These are phyloP conservation scores for Asterophora parasitica DNA, from an alignment of 768 basidiomycete species.

Conservation along the genomic window DNA sequence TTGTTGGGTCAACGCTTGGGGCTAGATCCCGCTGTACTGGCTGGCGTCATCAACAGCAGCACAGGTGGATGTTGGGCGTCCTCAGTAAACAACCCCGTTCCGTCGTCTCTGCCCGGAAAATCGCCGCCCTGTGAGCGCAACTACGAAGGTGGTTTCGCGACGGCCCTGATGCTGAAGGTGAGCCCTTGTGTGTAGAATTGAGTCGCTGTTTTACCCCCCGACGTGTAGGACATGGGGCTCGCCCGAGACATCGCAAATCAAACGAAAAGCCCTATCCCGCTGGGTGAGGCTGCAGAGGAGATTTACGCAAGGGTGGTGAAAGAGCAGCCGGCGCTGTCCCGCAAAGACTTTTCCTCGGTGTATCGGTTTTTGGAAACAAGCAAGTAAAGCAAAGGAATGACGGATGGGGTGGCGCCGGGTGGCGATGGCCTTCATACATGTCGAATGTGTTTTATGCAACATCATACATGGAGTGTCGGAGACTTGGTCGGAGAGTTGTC, in stretches of 20 bases:
- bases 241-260: constrained; percentile 59
- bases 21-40: constrained; percentile 68
- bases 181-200: neutral
- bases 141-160: constrained; percentile 85
- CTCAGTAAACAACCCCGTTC: constrained; percentile 85
- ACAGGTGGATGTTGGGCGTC: constrained; percentile 83
- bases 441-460: neutral
- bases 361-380: constrained; percentile 54
- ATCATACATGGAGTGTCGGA: neutral
- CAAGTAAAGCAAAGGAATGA: constrained; percentile 9
- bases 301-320: constrained; percentile 57
- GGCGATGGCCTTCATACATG: neutral
- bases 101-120: constrained; percentile 61
- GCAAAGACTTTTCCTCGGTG: constrained; percentile 78
- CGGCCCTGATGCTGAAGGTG: constrained; percentile 80
- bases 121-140: constrained; percentile 79
- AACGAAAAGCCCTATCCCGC: constrained; percentile 48
- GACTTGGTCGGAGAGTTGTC: too few relatives aligned
- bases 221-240: constrained; percentile 73
- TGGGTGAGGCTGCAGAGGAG: constrained; percentile 59
- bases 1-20: constrained; percentile 80
- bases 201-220: neutral
- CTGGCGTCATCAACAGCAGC: constrained; percentile 80
- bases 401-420: neutral
- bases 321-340: constrained; percentile 53